A percentile compares a stretch with the other conserved stretches of the same genome.
phyloP scores from a whole-genome alignment of 768 basidiomycete genomes.

The Agaricus bisporus region DNA sequence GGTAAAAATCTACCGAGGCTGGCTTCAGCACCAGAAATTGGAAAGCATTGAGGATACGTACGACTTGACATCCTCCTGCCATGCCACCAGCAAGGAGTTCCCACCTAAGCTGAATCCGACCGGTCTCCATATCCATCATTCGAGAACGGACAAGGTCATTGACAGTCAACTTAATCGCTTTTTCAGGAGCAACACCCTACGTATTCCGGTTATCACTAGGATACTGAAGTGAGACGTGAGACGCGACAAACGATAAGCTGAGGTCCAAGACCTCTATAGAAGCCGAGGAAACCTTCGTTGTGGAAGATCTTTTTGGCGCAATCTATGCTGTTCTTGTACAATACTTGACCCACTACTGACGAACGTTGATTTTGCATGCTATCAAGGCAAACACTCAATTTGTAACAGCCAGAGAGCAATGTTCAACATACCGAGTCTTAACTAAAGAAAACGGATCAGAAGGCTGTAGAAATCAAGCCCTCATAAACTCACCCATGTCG shows the following conservation, averaged over 20 bases:
- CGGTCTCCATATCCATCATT: conserved; percentile 92
- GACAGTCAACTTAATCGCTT: conserved; percentile 96
- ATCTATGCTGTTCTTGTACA: conserved; percentile 95
- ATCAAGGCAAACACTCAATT: not conserved
- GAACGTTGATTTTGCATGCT: conserved; percentile 98
- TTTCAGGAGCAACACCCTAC: conserved; percentile 92
- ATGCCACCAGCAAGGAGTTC: conserved; percentile 88
- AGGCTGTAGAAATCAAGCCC: not conserved
- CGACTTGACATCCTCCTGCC: conserved; percentile 97
- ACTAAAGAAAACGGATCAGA: conserved; percentile 36
- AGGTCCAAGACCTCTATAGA: conserved; percentile 94
- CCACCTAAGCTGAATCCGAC: conserved; percentile 86
- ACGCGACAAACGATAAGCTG: conserved; percentile 78
- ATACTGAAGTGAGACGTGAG: not conserved
- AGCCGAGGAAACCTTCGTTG: conserved; percentile 92
- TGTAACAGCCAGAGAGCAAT: not conserved
- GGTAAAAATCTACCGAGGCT: conserved; percentile 72
- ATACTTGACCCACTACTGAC: conserved; percentile 91
- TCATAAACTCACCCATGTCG: conserved; percentile 64
- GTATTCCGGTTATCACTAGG: not conserved
- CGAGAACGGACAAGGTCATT: conserved; percentile 85
- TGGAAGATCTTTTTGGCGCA: conserved; percentile 91
- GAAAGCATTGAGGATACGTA: conserved; percentile 34
- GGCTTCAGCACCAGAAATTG: conserved; percentile 5
- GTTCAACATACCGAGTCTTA: conserved; percentile 57